These are phyloP conservation scores for Saccharomycopsis guyanensis DNA, from an alignment of 805 yeast genomes.

Conservation along the genomic window DNA sequence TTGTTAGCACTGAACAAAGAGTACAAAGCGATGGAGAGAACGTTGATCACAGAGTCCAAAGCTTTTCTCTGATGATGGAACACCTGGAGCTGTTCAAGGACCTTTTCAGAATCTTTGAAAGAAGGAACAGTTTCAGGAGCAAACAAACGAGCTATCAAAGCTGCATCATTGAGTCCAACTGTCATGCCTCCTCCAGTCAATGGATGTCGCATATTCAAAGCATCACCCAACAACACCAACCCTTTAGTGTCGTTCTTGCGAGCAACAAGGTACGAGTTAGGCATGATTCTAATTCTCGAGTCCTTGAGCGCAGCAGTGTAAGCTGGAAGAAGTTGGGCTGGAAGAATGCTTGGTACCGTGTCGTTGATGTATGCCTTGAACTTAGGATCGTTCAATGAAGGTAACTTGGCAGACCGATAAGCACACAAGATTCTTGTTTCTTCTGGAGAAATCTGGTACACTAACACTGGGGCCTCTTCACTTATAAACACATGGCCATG, in stretches of 20 bases:
- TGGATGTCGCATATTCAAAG: slow-evolving; percentile 96
- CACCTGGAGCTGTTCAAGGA: slow-evolving; percentile 48
- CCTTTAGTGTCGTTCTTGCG: slow-evolving; percentile 65
- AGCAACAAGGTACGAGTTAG: slow-evolving; percentile 86
- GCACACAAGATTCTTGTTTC: slow-evolving; percentile 91
- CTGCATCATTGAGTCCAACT: slow-evolving; percentile 86
- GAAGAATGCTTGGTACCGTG: slow-evolving; percentile 62
- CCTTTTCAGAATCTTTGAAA: slow-evolving; percentile 48
- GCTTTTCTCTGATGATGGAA: slow-evolving; percentile 76
- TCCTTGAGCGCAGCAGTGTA: slow-evolving; percentile 56
- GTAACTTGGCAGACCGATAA: slow-evolving; percentile 64
- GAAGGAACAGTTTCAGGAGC: slow-evolving; percentile 45
- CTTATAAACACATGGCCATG: slow-evolving; percentile 87
- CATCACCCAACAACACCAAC: slow-evolving; percentile 79
- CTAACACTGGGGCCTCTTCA: slow-evolving; percentile 76
- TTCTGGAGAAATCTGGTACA: slow-evolving; percentile 75
- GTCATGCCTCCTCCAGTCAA: slow-evolving; percentile 99
- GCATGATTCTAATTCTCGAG: slow-evolving; percentile 73
- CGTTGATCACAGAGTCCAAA: slow-evolving; percentile 79
- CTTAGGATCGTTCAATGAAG: slow-evolving; percentile 52
- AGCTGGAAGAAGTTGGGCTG: slow-evolving; percentile 55
- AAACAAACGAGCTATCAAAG: slow-evolving; percentile 55
- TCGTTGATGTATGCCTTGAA: slow-evolving; percentile 50
- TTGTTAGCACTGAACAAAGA: slow-evolving; percentile 84
- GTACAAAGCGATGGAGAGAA: slow-evolving; percentile 84